Evolutionary conservation across 2,329 filamentous ascomycete genomes (phyloP), one percentile per base, ranked within the genome.

Genomic region (Reticulascus tulasneorum): DNA sequence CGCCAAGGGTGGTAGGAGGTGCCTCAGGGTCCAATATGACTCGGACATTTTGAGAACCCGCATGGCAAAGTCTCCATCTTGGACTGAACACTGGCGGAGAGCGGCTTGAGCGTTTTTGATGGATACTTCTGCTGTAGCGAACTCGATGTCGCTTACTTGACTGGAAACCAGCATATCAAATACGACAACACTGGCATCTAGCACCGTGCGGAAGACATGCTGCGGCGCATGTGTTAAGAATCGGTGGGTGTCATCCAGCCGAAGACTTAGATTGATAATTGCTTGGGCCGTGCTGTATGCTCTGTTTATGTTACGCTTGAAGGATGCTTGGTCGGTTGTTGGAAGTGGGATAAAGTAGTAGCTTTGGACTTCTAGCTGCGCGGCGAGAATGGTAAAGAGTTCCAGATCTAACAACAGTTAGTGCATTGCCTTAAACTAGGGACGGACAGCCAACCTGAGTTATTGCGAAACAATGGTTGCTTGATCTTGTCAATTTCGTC

Each of bases 311-410:
- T 72, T 66, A 31, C 66, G 57, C 40, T 62, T 64, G 37, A 72
- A 59, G 10, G 54, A 57, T 25, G 60, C 62, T 2, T 52, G 51
- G 44, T 52, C 59, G 41, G 56, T 57, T 13, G 58, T 60, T 3
- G 64, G 59, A 1, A 62, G 58, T 4, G 67, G 67, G 43, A 66
- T 60, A 46, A 76, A 69, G 55, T 75, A 75, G 52, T 69, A 75
- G 2, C 60, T 54, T 43, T 77, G 72, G 8, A 77, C 63, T 37
- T 77, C 72, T n/a, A 75, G 60, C 16, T 68, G 62, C 2, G 71
- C 66, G 1, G 70, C 60, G 4, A 75, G 52, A 8, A 71, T 54
- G 31, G 69, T 67, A 47, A 75, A 71, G 12, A 64, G 59, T 34
- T 71, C 66, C 16, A 71, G 52, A 24, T 73, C 71, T 71, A 45